A percentile compares a stretch with the other conserved stretches of the same genome.
These are phyloP conservation scores for Epichloe amarillans DNA, from an alignment of 2,329 filamentous ascomycete genomes.

Conservation along the genomic window DNA sequence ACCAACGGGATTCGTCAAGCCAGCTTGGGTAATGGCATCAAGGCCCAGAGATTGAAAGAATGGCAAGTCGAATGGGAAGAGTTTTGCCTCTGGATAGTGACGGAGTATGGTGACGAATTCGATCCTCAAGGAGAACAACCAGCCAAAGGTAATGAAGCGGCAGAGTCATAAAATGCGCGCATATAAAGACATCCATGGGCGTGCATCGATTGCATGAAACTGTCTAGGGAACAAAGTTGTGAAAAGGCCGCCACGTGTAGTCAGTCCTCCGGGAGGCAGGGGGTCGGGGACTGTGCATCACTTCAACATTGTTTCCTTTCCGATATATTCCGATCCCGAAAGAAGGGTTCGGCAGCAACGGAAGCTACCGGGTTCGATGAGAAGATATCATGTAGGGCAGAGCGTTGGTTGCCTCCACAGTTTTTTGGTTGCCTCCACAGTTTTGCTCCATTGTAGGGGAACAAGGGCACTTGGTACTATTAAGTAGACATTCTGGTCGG, in stretches of 20 bases:
- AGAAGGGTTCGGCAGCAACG: background rate
- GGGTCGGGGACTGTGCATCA: too few relatives aligned
- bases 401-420: too few relatives aligned
- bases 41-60: slow-evolving; percentile 59
- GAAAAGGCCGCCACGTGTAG: background rate
- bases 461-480: too few relatives aligned
- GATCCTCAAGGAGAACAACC: slow-evolving; percentile 14
- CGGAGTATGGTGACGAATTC: slow-evolving; percentile 59
- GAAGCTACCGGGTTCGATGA: background rate
- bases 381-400: background rate
- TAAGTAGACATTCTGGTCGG: too few relatives aligned
- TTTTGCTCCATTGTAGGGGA: too few relatives aligned
- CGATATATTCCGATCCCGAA: background rate
- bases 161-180: background rate
- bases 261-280: too few relatives aligned
- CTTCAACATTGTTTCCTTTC: too few relatives aligned
- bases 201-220: background rate
- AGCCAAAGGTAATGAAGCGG: background rate
- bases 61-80: slow-evolving; percentile 77
- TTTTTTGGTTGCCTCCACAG: too few relatives aligned
- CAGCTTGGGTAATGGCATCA: slow-evolving; percentile 53
- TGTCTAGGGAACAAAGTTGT: background rate
- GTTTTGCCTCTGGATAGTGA: slow-evolving; percentile 82
- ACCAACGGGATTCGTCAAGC: slow-evolving; percentile 58
- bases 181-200: background rate